Conservation (phyloP, 1,284 basidiomycete species). For the Puccinia triticina region DNA sequence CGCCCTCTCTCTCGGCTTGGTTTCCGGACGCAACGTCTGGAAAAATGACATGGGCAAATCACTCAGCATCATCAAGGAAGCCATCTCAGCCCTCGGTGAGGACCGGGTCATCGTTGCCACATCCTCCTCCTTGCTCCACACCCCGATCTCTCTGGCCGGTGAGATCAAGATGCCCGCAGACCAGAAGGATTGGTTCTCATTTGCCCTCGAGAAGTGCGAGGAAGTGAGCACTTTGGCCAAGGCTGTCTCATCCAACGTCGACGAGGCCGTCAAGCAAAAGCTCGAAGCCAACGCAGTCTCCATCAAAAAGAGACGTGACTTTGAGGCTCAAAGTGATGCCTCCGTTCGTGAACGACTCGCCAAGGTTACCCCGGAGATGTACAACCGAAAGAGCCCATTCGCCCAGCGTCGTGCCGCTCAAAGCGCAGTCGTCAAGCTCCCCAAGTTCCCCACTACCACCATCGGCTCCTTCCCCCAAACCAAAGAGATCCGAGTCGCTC, state of each 20-base stretch:
- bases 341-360: constrained; percentile 93
- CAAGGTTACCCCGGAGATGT: constrained; percentile 82
- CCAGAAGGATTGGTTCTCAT: constrained; percentile 98
- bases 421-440: constrained; percentile 83
- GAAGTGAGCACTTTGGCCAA: constrained; percentile 89
- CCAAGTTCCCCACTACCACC: constrained; percentile 97
- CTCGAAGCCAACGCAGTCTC: constrained; percentile 86
- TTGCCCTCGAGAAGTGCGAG: constrained; percentile 91
- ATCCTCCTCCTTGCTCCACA: constrained; percentile 97
- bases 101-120: constrained; percentile 86
- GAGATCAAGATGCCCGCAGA: constrained; percentile 89
- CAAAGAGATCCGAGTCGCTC: constrained; percentile 95
- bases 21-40: constrained; percentile 99
- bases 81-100: constrained; percentile 75
- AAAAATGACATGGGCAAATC: constrained; percentile 91
- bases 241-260: constrained; percentile 67
- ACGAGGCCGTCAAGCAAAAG: constrained; percentile 68
- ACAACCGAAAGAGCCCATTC: constrained; percentile 90
- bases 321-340: constrained; percentile 92
- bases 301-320: constrained; percentile 92
- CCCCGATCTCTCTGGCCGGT: constrained; percentile 88
- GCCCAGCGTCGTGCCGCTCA: constrained; percentile 84
- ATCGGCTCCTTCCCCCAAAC: constrained; percentile 88
- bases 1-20: constrained; percentile 87
- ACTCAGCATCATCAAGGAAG: constrained; percentile 81